Evolutionary conservation across 1,139 yeast genomes (phyloP), one percentile per base, ranked within the genome.

Genomic region (Candida smagusa): DNA sequence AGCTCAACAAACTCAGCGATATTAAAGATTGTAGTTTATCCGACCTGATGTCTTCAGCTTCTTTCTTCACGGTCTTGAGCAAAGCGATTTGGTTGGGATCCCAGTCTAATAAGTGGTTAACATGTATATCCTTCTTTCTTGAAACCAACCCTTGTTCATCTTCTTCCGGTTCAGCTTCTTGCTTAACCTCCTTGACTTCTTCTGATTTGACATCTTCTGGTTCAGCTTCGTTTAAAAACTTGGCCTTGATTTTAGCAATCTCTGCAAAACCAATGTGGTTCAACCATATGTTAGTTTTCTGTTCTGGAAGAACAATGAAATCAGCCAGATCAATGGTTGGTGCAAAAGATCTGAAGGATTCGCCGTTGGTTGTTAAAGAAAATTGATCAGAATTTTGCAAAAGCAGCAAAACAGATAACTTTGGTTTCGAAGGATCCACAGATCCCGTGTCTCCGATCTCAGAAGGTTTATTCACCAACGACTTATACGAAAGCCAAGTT

Each of bases 231-330:
- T 24, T 28, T 22, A 57, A 45, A 42, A 52, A 65, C 16, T 49
- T 48, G n/a, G 51, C 49, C 41, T 62, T 68, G 31, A 64, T 61
- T 16, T 67, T 61, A n/a, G 59, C 58, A 23, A 81, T 59, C 39
- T 77, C 70, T 34, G 68, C 65, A 37, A 71, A 70, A 0, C 94
- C 94, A 33, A 82, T 67, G 54, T 80, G 88, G 48, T 84, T 87
- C 41, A 81, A 72, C 96, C 97, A 90, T 7, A 86, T 76, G 19
- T 79, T 68, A 1, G 84, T 80, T 43, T 84, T 82, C 42, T 81
- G 75, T 9, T 73, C 73, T 16, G 77, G 76, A 19, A 84, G 76
- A 6, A 88, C 67, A 7, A 87, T 82, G 2, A 85, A 71, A 22
- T 79, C 81, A 31, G 76, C 74, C 58, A 85, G 88, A 56, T 89